These are phyloP conservation scores for Pseudocercospora fijiensis DNA, from an alignment of 2,329 filamentous ascomycete species.

Conservation along the genomic window DNA sequence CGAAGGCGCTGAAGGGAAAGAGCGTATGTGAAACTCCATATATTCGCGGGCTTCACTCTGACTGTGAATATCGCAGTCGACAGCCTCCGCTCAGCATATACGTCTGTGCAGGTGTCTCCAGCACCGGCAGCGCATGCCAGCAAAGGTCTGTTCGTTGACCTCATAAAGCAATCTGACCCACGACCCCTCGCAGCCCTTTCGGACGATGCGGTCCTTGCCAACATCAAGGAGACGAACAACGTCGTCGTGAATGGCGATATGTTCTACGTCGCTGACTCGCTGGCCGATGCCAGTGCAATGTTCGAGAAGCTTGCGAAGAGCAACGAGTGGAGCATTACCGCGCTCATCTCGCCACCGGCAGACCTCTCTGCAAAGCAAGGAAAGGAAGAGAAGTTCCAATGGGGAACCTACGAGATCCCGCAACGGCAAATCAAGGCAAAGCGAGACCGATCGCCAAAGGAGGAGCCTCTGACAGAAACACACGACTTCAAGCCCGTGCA, in stretches of 20 bases:
- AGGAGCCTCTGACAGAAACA: slow-evolving; percentile 25
- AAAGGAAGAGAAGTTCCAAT: slow-evolving; percentile 27
- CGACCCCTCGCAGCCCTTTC: slow-evolving; percentile 7
- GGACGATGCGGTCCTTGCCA: slow-evolving; percentile 18
- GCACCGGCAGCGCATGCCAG: slow-evolving; percentile 27
- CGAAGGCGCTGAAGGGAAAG: slow-evolving; percentile 25
- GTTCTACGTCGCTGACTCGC: slow-evolving; percentile 23
- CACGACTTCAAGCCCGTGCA: slow-evolving; percentile 30
- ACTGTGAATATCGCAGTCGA: slow-evolving; percentile 6
- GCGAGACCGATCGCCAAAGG: slow-evolving; percentile 24
- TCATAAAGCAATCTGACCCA: slow-evolving; percentile 32
- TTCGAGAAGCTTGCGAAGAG: slow-evolving; percentile 19
- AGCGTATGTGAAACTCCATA: slow-evolving; percentile 19
- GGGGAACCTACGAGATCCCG: slow-evolving; percentile 38
- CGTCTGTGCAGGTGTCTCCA: slow-evolving; percentile 32
- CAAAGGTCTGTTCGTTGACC: slow-evolving; percentile 34
- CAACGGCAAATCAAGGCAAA: slow-evolving; percentile 28
- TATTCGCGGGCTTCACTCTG: not conserved
- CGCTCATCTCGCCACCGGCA: slow-evolving; percentile 25
- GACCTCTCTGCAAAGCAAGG: slow-evolving; percentile 11
- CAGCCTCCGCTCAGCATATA: slow-evolving; percentile 20
- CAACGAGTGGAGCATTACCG: slow-evolving; percentile 27
- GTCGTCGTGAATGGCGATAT: slow-evolving; percentile 16
- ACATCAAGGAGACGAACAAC: slow-evolving; percentile 9
- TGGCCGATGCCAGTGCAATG: slow-evolving; percentile 21